Conservation (phyloP, 805 yeast genomes). For the Saturnispora ahearnii region DNA sequence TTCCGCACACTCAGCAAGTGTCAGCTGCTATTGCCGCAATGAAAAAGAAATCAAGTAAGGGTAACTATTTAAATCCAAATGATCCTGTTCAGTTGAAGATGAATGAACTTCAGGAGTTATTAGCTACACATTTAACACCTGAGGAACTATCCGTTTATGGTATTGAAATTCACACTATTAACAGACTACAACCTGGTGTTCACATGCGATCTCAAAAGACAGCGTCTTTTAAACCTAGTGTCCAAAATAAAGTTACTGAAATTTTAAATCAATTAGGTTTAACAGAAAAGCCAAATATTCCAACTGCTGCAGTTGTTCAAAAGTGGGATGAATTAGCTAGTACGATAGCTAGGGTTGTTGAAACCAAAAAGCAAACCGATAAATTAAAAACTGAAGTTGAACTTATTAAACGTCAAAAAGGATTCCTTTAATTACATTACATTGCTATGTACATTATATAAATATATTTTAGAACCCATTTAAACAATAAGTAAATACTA, state of each 20-base stretch:
- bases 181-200: conserved; percentile 71
- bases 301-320: conserved; percentile 68
- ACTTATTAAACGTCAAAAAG: conserved; percentile 33
- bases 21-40: conserved; percentile 13
- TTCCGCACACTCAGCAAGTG: conserved; percentile 34
- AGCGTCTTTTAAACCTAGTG: conserved; percentile 68
- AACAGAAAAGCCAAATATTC: conserved; percentile 78
- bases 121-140: conserved; percentile 50
- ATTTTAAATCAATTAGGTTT: conserved; percentile 71
- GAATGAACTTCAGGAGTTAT: conserved; percentile 26
- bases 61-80: conserved; percentile 5
- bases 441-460: background rate
- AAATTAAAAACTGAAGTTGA: conserved; percentile 73
- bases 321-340: conserved; percentile 69
- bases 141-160: conserved; percentile 86
- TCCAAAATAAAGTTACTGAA: conserved; percentile 51
- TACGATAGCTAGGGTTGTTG: conserved; percentile 62
- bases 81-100: conserved; percentile 12
- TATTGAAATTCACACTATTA: conserved; percentile 59
- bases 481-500: background rate
- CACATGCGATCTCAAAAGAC: conserved; percentile 70
- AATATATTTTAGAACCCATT: conserved; percentile 14
- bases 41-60: conserved; percentile 1
- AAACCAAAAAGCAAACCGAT: conserved; percentile 79
- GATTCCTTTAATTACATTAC: conserved; percentile 9